These are phyloP conservation scores for Bipolaris oryzae DNA, from an alignment of 2,329 filamentous ascomycete species.

Conservation along the genomic window DNA sequence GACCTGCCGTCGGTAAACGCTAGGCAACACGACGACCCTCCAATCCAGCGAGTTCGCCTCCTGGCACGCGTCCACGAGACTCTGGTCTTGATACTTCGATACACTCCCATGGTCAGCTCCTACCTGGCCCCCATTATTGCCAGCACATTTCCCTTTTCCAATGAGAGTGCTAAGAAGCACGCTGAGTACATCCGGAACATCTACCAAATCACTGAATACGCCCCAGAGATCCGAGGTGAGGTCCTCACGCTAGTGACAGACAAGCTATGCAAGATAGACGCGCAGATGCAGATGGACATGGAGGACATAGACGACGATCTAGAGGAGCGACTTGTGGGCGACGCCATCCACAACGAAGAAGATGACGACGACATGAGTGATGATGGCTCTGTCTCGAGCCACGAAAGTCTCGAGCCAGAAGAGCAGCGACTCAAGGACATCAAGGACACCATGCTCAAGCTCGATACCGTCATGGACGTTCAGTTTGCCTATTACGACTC, in stretches of 20 bases:
- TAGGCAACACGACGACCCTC: slow-evolving; percentile 60
- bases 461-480: slow-evolving; percentile 87
- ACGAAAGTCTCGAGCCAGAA: slow-evolving; percentile 64
- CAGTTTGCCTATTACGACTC: slow-evolving; percentile 84
- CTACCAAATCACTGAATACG: slow-evolving; percentile 76
- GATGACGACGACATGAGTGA: slow-evolving; percentile 66
- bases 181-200: slow-evolving; percentile 89
- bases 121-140: slow-evolving; percentile 71
- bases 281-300: slow-evolving; percentile 91
- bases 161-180: slow-evolving; percentile 78
- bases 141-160: slow-evolving; percentile 74
- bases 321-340: slow-evolving; percentile 71
- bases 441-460: slow-evolving; percentile 83
- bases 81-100: slow-evolving; percentile 75
- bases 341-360: slow-evolving; percentile 55
- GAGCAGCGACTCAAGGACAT: slow-evolving; percentile 69
- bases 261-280: slow-evolving; percentile 89
- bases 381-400: slow-evolving; percentile 72
- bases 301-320: slow-evolving; percentile 91
- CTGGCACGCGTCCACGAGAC: slow-evolving; percentile 76
- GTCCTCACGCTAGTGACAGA: slow-evolving; percentile 84
- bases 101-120: slow-evolving; percentile 79
- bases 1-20: slow-evolving; percentile 62
- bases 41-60: slow-evolving; percentile 68
- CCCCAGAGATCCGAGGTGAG: slow-evolving; percentile 76